Base-by-base conservation (phyloP, 179 eudicot genomes). In the Silene vulgaris region DNA sequence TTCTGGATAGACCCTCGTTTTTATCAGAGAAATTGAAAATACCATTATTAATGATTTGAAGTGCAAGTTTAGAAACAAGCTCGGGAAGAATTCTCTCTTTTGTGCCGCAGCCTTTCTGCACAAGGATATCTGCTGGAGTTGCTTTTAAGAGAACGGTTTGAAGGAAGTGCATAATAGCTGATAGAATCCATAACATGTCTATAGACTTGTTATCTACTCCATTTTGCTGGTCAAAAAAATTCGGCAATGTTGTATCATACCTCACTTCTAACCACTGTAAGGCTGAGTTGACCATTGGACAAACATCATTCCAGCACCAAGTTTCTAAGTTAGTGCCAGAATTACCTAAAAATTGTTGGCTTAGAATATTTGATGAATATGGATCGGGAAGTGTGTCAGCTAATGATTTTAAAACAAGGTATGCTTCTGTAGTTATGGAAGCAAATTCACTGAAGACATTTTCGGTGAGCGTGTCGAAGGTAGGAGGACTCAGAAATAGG, bases 401-500 rank as follows among this genome's bases (percentile, higher is more conserved):
- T 57, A 95, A 79, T 76, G 87, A 81, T 67, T 82, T 89, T 69
- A 90, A 82, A 62, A 90, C 57, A 64, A 64, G 68, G 68, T 64
- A 64, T 11, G 26, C 29, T 64, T 64, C 68, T 2, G 68, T 21
- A 43, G 89, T 76, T 56, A 92, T 77, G 74, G 96, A 85, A 82
- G 85, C 74, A 84, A 81, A 92, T 76, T 92, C 97, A 65, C 74
- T 77, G 48, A 95, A 83, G 75, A 90, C 76, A 69, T 86, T 76
- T 61, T 80, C 84, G 11, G 82, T 71, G 30, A 95, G 89, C 76
- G 76, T 85, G 76, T 87, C 90, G 77, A 88, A 75, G 28, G 84
- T 78, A 40, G 95, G 97, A 71, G 87, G 85, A 74, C 79, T 87
- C 83, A 92, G 79, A 97, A 96, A 95, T 62, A 88, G 57, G 85